Percentiles rank a stretch among this genome's conserved stretches.
Conservation (phyloP, 202 grass and related monocot species). For the Hordeum pubiflorum region DNA sequence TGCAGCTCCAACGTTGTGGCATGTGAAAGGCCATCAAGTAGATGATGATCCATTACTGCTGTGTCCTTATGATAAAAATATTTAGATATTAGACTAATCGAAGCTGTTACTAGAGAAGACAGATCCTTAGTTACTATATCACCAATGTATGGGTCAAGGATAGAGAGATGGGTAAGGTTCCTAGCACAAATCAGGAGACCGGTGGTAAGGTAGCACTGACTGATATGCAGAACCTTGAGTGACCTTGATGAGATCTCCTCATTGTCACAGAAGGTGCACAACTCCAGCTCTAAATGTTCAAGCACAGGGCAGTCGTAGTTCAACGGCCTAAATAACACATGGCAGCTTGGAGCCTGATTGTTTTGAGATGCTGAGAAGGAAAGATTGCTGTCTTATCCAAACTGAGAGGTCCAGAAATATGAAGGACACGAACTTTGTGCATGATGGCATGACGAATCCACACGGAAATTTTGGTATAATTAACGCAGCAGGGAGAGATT, state of each 20-base stretch:
- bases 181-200: background rate
- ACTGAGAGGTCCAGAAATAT: background rate
- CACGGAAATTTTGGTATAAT: background rate
- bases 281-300: background rate
- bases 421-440: background rate
- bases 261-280: background rate
- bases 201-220: background rate
- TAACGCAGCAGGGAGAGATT: too few relatives aligned
- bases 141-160: background rate
- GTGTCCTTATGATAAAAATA: background rate
- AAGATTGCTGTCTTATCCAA: background rate
- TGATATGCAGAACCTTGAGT: background rate
- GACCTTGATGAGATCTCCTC: background rate
- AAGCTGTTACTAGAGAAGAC: background rate
- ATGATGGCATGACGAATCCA: background rate
- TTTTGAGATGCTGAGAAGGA: background rate
- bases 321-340: background rate
- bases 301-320: background rate
- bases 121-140: background rate
- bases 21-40: background rate
- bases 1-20: background rate
- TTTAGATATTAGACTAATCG: background rate
- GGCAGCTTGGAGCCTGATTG: background rate
- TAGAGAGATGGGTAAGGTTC: background rate
- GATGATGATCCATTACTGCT: background rate